Evolutionary conservation across 257 asterid genomes (phyloP).

Genomic region (Salvia hispanica): DNA sequence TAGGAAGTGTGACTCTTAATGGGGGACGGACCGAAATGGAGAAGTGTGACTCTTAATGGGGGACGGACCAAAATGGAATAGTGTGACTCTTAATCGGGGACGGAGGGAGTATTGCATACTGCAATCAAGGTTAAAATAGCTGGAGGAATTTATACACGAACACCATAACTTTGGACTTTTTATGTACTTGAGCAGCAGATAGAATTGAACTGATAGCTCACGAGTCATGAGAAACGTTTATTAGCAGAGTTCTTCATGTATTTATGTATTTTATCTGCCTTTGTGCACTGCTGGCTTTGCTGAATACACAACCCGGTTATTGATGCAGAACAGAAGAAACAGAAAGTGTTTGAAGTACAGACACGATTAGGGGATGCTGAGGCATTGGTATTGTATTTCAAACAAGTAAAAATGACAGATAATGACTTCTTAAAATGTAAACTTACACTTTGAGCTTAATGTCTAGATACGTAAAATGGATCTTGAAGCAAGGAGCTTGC

Average conservation of each 20-base stretch:
- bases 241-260: background rate
- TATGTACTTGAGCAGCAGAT: background rate
- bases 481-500: conserved; percentile 85
- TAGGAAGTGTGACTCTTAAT: no score
- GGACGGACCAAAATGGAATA: no score
- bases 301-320: conserved; percentile 10
- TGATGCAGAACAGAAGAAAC: conserved; percentile 68
- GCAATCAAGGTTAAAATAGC: no score
- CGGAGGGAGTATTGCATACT: no score
- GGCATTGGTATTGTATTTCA: conserved; percentile 47
- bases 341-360: conserved; percentile 54
- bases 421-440: background rate
- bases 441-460: conserved; percentile 14
- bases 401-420: background rate
- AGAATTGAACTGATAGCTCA: background rate
- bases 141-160: no score
- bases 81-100: no score
- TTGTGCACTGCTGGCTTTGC: conserved; percentile 19
- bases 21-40: no score
- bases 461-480: conserved; percentile 86
- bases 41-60: no score
- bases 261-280: background rate
- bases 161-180: background rate
- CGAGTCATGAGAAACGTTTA: background rate
- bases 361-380: conserved; percentile 67